Base-by-base conservation (phyloP, 305 asterid species). In the Coffea humblotiana region DNA sequence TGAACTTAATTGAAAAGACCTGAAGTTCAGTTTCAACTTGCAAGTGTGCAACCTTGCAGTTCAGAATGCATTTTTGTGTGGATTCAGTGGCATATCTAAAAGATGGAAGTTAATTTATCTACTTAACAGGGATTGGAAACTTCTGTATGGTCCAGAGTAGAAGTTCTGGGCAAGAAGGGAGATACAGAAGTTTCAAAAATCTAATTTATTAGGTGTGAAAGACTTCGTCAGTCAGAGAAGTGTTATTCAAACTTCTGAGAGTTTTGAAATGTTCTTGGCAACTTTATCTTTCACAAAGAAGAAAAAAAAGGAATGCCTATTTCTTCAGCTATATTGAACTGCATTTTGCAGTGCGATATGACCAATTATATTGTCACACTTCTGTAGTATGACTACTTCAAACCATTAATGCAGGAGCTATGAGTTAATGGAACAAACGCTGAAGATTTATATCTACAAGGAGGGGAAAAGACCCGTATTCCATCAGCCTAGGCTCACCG, bases 371-470 rank as follows among this genome's bases (percentile, higher is more conserved):
- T 40, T 43, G 54, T 12, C 49, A 8, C 10, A 15, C 8, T 54
- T 45, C 21, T 56, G 58, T 78, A 66, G 23, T 1, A 64, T 75
- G 16, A 56, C n/a, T 27, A 56, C 3, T 56, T 19, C 18, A 13
- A 14, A 52, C 4, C 72, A 89, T 21, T 32, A 69, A 9, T 92
- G 82, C 87, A 95, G 99, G 93, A 95, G 99, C 88, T 95, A 95
- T 78, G 97, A 92, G 80, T 75, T 95, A 87, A 95, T 93, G 99
- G 98, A 93, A 84, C 86, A 90, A 88, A 89, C 87, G 40, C 88
- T 93, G 64, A 92, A 93, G 90, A 94, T 95, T 58, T 95, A 93
- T 71, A 83, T 90, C 66, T 93, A 95, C 32, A 79, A 83, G 7
- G 98, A 95, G 87, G 98, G 98, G 49, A 84, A 86, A 76, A 87